Evolutionary conservation across 1,284 basidiomycete species (phyloP).

Genomic region (Rhizoctonia solani): DNA sequence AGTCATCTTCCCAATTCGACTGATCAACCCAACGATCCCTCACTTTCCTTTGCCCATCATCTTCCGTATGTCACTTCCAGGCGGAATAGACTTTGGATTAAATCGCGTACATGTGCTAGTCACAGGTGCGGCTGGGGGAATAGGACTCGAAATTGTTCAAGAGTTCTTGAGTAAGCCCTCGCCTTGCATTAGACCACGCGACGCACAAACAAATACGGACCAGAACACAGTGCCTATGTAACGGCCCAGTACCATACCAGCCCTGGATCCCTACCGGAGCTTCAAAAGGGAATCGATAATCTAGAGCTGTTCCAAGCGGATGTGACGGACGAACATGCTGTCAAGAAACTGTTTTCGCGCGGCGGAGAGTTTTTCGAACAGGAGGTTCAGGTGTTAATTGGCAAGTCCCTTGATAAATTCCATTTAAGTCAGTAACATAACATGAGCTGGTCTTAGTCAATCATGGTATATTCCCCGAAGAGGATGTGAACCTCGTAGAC

Average conservation of each 20-base stretch:
- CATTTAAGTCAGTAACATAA: conserved; percentile 48
- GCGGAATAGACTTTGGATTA: conserved; percentile 43
- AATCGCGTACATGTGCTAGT: conserved; percentile 50
- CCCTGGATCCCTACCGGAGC: conserved; percentile 51
- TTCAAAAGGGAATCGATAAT: conserved; percentile 50
- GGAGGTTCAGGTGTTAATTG: conserved; percentile 37
- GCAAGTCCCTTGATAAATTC: conserved; percentile 36
- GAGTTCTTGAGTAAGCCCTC: conserved; percentile 55
- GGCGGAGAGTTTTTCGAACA: conserved; percentile 3
- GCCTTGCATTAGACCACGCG: conserved; percentile 34
- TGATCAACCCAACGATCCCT: no score
- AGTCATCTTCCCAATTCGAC: not conserved
- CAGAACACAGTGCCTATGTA: conserved; percentile 70
- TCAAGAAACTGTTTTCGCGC: conserved; percentile 49
- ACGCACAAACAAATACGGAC: not conserved
- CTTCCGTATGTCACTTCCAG: not conserved
- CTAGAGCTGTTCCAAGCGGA: conserved; percentile 59
- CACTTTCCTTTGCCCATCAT: not conserved
- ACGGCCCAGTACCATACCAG: conserved; percentile 74
- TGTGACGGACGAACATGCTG: conserved; percentile 60
- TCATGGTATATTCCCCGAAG: conserved; percentile 61
- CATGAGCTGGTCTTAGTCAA: conserved; percentile 57
- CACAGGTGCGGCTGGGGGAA: conserved; percentile 68
- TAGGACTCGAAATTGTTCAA: conserved; percentile 61
- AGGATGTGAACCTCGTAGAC: conserved; percentile 56